These are phyloP conservation scores for Boletus huronensis DNA, from an alignment of 768 basidiomycete species.

Conservation along the genomic window DNA sequence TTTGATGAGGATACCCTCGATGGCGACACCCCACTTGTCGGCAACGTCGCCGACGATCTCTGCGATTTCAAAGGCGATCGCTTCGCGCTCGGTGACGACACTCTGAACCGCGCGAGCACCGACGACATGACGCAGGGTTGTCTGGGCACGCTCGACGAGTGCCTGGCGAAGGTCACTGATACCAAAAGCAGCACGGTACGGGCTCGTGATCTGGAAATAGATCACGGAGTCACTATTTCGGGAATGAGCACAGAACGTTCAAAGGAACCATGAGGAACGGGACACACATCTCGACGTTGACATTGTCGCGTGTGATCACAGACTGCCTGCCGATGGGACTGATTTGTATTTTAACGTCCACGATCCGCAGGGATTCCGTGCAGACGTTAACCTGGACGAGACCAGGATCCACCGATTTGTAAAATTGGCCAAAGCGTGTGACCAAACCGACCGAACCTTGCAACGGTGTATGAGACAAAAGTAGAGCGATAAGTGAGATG, in stretches of 20 bases:
- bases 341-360: slow-evolving; percentile 97
- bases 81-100: slow-evolving; percentile 95
- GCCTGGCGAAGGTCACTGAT: slow-evolving; percentile 87
- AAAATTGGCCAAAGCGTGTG: slow-evolving; percentile 93
- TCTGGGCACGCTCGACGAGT: slow-evolving; percentile 82
- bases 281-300: slow-evolving; percentile 84
- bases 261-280: neutral
- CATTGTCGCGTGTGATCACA: slow-evolving; percentile 95
- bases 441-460: slow-evolving; percentile 86
- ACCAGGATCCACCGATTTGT: slow-evolving; percentile 93
- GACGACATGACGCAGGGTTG: slow-evolving; percentile 95
- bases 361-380: slow-evolving; percentile 80
- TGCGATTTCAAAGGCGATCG: slow-evolving; percentile 93
- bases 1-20: slow-evolving; percentile 94
- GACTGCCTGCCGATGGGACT: slow-evolving; percentile 80
- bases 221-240: slow-evolving; percentile 79
- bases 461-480: slow-evolving; percentile 17
- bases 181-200: slow-evolving; percentile 92
- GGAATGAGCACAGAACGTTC: neutral
- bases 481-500: neutral
- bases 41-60: slow-evolving; percentile 91
- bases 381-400: slow-evolving; percentile 92
- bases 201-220: slow-evolving; percentile 86
- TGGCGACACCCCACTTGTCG: slow-evolving; percentile 95
- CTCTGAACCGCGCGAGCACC: slow-evolving; percentile 93